phyloP scores from a whole-genome alignment of 2,329 filamentous ascomycete species.

The Cladorrhinum sp. region DNA sequence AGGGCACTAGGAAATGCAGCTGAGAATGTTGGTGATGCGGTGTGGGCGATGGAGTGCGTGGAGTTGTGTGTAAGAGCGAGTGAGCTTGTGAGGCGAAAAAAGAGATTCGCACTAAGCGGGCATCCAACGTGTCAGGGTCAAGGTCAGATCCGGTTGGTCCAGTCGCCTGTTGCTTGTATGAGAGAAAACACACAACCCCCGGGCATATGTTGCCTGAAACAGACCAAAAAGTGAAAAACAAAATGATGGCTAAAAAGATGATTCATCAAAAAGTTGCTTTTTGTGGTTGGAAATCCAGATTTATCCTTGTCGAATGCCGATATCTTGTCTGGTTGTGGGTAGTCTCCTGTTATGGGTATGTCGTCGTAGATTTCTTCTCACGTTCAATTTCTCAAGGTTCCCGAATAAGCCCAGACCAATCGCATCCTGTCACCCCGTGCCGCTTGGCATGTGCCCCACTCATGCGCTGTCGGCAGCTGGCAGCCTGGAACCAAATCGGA shows the following conservation, averaged over 20 bases:
- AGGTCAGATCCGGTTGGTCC: constrained; percentile 18
- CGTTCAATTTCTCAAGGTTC: constrained; percentile 29
- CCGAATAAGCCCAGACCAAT: constrained; percentile 29
- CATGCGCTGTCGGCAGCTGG: constrained; percentile 20
- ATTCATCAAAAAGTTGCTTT: background rate
- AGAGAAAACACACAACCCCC: background rate
- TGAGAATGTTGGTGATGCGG: background rate
- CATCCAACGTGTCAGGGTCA: constrained; percentile 30
- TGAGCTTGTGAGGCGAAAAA: constrained; percentile 27
- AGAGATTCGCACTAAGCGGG: constrained; percentile 25
- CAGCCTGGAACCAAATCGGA: constrained; percentile 7
- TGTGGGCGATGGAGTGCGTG: constrained; percentile 6
- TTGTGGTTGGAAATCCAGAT: background rate
- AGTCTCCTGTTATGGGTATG: background rate
- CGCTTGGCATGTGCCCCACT: constrained; percentile 16
- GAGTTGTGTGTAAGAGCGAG: constrained; percentile 12
- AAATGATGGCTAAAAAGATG: background rate
- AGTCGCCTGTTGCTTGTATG: constrained; percentile 1
- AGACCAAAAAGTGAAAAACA: constrained; percentile 3
- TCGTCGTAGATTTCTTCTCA: constrained; percentile 29
- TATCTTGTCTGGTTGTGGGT: background rate
- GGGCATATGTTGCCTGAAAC: background rate
- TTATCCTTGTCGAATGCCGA: background rate
- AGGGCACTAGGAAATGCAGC: constrained; percentile 6
- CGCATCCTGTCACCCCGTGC: constrained; percentile 12